These are phyloP conservation scores for Nitzschia sp. DNA, from an alignment of 108 stramenopile species.

Conservation along the genomic window DNA sequence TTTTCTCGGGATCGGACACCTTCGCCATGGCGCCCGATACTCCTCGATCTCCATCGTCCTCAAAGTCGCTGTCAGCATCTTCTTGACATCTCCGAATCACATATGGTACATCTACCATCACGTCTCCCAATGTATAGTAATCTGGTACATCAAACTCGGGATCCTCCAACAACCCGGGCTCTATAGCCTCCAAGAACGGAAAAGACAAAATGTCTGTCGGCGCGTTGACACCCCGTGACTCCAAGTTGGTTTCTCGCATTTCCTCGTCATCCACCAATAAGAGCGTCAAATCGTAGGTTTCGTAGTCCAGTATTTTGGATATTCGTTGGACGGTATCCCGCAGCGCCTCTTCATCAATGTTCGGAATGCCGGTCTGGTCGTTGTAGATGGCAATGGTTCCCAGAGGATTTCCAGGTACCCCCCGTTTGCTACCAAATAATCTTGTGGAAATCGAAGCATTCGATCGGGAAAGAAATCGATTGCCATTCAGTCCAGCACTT, in stretches of 20 bases:
- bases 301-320: conserved; percentile 51
- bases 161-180: conserved; percentile 65
- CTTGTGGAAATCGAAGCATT: no score
- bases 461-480: no score
- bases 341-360: conserved; percentile 45
- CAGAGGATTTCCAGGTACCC: conserved; percentile 36
- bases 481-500: no score
- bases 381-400: conserved; percentile 49
- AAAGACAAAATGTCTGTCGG: conserved; percentile 91
- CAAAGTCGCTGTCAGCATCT: conserved; percentile 34
- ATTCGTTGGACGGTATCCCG: conserved; percentile 46
- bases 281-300: conserved; percentile 72
- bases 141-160: conserved; percentile 76
- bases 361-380: conserved; percentile 37
- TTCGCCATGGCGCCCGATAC: conserved; percentile 87
- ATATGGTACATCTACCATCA: conserved; percentile 90
- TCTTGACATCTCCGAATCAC: conserved; percentile 45
- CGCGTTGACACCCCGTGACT: conserved; percentile 60
- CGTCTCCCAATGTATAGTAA: conserved; percentile 88
- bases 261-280: conserved; percentile 66
- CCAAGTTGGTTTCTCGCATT: conserved; percentile 75
- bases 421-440: conserved; percentile 39
- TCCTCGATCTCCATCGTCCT: conserved; percentile 82
- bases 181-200: conserved; percentile 57
- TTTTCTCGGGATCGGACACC: conserved; percentile 59